phyloP scores from a whole-genome alignment of 352 stramenopile genomes.

The Pythium periplocum region DNA sequence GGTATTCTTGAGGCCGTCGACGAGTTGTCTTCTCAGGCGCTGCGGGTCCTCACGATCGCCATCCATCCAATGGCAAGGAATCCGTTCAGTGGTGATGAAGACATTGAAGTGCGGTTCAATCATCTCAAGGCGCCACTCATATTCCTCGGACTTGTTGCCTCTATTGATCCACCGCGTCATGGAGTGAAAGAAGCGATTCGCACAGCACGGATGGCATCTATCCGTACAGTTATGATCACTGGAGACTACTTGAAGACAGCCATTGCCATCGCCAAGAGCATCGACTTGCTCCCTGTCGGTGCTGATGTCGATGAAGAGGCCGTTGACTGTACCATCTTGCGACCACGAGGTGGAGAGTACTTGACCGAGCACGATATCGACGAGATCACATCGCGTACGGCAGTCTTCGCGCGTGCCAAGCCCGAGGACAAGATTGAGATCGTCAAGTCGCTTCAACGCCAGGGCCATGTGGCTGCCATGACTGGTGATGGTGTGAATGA shows the following conservation, averaged over 20 bases:
- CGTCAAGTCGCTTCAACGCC: conserved; percentile 81
- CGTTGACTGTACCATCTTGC: conserved; percentile 39
- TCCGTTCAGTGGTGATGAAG: conserved; percentile 27
- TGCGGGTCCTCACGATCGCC: conserved; percentile 64
- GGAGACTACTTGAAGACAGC: conserved; percentile 91
- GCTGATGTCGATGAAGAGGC: conserved; percentile 40
- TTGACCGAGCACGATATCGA: conserved; percentile 58
- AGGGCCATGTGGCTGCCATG: conserved; percentile 76
- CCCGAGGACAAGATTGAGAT: conserved; percentile 51
- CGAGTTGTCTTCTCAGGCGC: conserved; percentile 28
- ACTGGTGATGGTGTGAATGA: conserved; percentile 96
- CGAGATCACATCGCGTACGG: conserved; percentile 34
- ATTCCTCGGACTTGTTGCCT: conserved; percentile 88
- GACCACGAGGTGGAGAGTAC: conserved; percentile 21
- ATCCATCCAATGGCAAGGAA: conserved; percentile 30
- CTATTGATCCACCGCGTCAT: conserved; percentile 49
- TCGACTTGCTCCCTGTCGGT: conserved; percentile 67
- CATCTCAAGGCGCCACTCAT: conserved; percentile 41
- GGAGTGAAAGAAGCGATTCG: conserved; percentile 36
- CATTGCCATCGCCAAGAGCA: conserved; percentile 79
- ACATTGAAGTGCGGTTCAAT: conserved; percentile 22
- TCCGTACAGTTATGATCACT: conserved; percentile 82
- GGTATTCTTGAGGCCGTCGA: conserved; percentile 28
- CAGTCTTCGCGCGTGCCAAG: conserved; percentile 87
- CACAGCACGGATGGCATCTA: conserved; percentile 23